These are phyloP conservation scores for Gastrodia elata DNA, from an alignment of 106 monocot genomes.

Conservation along the genomic window DNA sequence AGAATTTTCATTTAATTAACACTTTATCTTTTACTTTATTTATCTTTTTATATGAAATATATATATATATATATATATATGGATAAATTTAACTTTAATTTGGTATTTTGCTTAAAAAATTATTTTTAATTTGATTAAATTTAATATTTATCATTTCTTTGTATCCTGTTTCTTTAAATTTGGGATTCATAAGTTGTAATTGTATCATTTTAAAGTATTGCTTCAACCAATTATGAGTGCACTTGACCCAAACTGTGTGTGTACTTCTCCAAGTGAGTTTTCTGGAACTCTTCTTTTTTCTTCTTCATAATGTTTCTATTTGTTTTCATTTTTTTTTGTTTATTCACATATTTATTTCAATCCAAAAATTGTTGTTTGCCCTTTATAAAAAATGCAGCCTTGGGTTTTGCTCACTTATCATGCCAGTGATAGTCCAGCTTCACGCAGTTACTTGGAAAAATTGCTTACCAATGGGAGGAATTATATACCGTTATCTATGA, in stretches of 20 bases:
- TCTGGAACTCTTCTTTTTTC: no score
- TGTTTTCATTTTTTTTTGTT: background rate
- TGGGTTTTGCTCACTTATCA: slow-evolving; percentile 20
- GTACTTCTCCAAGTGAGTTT: no score
- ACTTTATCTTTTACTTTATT: background rate
- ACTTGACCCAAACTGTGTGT: background rate
- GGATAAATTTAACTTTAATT: background rate
- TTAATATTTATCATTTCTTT: background rate
- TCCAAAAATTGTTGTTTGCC: background rate
- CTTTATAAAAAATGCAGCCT: slow-evolving; percentile 12
- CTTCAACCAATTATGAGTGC: background rate
- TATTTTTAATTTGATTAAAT: background rate
- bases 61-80: no score
- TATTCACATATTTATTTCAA: background rate
- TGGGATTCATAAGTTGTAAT: background rate
- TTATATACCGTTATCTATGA: slow-evolving; percentile 10
- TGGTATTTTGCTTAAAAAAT: background rate
- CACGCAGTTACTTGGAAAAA: slow-evolving; percentile 7
- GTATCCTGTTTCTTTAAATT: background rate
- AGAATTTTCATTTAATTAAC: background rate
- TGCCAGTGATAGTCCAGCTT: slow-evolving; percentile 7
- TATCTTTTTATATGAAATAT: background rate
- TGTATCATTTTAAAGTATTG: background rate
- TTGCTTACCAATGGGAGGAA: slow-evolving; percentile 1
- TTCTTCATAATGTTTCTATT: background rate